Base-by-base conservation (phyloP, 306 rosid species). In the Elaeagnus macrophylla region DNA sequence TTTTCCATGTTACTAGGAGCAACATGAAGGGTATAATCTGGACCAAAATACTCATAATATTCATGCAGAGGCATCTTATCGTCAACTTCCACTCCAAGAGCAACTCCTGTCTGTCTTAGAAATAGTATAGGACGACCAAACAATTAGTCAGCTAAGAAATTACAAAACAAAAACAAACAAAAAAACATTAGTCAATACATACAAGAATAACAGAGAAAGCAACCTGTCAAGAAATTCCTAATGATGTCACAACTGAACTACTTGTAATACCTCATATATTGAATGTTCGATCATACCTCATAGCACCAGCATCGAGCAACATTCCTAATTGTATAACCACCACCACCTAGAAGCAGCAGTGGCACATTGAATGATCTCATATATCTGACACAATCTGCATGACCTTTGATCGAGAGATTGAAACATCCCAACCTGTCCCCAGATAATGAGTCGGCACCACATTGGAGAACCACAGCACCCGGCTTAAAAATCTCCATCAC, bases 1-100 rank as follows among this genome's bases (percentile, higher is more conserved):
- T 87, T 87, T 74, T 87, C 95, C 94, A 87, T 87, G 77, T 87
- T 87, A 73, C 95, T 87, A 65, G 95, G 95, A 69, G 94, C 95
- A 66, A 87, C 95, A 67, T 87, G 95, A 67, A 87, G 89, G 39
- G 89, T 81, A 67, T 87, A 87, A 79, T 87, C 95, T 38, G 95
- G 95, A 51, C 95, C 95, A 47, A 87, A 87, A 71, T 87, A 83
- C 79, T 87, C 95, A 52, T 83, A 87, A 77, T 87, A 87, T 64
- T 87, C 95, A 20, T 87, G 94, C 14, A 79, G 84, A 10, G 95
- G 95, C 95, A 87, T 83, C 70, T 83, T 83, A 77, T 87, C 95
- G 57, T 87, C 95, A 64, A 87, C 91, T 72, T 87, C 95, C 47
- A 82, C 59, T 62, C 95, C 95, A 57, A 87, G 94, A 44, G 95